Percentiles rank a stretch among this genome's conserved stretches.
phyloP scores from a whole-genome alignment of 208 protist genomes.

The Crithidia mellificae region DNA sequence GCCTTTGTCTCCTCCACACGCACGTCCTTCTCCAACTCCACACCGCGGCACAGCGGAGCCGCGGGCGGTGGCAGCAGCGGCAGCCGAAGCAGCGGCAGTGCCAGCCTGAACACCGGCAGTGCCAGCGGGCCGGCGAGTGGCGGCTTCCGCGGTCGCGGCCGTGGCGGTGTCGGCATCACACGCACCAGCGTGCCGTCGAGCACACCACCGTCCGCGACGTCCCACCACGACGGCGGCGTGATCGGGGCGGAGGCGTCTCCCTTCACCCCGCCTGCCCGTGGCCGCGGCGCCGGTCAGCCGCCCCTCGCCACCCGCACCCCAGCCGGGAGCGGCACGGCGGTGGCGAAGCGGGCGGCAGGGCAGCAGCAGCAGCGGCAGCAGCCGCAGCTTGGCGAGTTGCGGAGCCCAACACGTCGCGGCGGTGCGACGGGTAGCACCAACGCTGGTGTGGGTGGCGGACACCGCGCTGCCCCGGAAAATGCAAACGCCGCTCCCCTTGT shows the following conservation, averaged over 20 bases:
- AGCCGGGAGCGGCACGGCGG: neutral
- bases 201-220: neutral
- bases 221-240: neutral
- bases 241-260: neutral
- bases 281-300: neutral
- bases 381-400: constrained; percentile 3
- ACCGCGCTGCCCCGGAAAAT: neutral
- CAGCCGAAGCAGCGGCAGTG: neutral
- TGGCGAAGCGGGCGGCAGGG: neutral
- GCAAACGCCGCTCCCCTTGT: neutral
- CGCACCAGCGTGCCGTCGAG: neutral
- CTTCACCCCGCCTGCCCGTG: neutral
- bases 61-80: neutral
- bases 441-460: neutral
- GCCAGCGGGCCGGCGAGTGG: neutral
- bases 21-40: constrained; percentile 33
- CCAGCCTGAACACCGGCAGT: neutral
- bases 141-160: neutral
- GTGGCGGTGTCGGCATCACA: neutral
- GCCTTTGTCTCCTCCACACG: constrained; percentile 58
- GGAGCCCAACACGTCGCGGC: constrained; percentile 1
- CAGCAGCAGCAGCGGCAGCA: no score
- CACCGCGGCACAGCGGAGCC: constrained; percentile 1
- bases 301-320: neutral
- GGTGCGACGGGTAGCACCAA: no score